Conservation (phyloP, 2,329 filamentous ascomycete species). For the Diaporthe sp. region DNA sequence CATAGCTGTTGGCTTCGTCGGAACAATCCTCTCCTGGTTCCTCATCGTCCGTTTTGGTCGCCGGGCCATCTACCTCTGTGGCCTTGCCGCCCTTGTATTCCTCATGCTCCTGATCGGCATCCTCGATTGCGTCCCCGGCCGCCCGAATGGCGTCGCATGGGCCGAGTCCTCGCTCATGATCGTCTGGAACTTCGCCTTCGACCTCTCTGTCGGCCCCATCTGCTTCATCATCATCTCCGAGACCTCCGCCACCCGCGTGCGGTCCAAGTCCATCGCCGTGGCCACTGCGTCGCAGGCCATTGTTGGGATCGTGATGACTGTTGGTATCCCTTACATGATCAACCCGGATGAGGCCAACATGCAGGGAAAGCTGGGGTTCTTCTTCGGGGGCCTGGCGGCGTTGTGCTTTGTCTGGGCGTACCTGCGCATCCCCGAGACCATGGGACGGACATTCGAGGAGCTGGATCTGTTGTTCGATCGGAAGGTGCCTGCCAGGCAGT, state of each 20-base stretch:
- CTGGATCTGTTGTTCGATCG: constrained; percentile 65
- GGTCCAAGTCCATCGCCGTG: constrained; percentile 61
- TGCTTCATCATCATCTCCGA: constrained; percentile 70
- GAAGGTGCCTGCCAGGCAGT: constrained; percentile 78
- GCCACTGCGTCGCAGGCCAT: constrained; percentile 59
- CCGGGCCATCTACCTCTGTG: constrained; percentile 63
- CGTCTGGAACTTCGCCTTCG: constrained; percentile 66
- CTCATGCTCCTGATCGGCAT: constrained; percentile 64
- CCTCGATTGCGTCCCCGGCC: constrained; percentile 59
- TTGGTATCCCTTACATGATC: constrained; percentile 61
- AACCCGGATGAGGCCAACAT: constrained; percentile 59
- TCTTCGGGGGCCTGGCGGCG: constrained; percentile 55
- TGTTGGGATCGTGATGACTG: constrained; percentile 58
- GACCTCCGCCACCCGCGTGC: constrained; percentile 59
- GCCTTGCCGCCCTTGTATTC: constrained; percentile 59
- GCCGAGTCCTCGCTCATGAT: constrained; percentile 65
- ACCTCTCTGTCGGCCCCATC: constrained; percentile 64
- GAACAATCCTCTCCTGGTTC: constrained; percentile 68
- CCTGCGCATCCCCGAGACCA: constrained; percentile 49
- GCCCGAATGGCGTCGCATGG: constrained; percentile 57
- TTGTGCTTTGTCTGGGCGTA: constrained; percentile 56
- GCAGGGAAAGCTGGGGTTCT: constrained; percentile 59
- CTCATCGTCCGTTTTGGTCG: constrained; percentile 65
- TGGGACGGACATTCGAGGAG: constrained; percentile 49
- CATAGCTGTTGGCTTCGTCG: constrained; percentile 63